Conservation (phyloP, 345 rosid species). For the Litchi chinensis region DNA sequence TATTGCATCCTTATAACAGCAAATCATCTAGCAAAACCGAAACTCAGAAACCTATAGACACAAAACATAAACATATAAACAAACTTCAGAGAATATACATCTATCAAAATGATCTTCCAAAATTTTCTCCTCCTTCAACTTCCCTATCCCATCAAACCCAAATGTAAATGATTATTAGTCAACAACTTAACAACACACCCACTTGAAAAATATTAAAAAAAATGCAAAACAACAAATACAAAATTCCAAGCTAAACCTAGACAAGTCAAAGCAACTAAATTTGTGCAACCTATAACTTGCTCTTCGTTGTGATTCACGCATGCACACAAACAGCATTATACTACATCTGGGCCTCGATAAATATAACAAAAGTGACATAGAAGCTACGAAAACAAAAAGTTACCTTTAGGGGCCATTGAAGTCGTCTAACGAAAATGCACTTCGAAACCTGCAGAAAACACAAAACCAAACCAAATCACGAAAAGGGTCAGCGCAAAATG, state of each 20-base stretch:
- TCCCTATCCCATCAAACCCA: background rate
- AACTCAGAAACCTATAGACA: background rate
- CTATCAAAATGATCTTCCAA: background rate
- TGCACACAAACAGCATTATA: background rate
- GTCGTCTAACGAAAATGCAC: background rate
- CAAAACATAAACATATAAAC: background rate
- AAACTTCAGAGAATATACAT: too few species aligned
- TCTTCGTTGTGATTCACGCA: background rate
- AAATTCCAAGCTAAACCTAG: background rate
- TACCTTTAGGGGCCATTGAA: slow-evolving; percentile 53
- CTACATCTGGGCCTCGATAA: background rate
- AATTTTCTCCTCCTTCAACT: background rate
- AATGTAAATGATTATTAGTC: background rate
- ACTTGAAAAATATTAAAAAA: background rate
- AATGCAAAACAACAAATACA: too few species aligned
- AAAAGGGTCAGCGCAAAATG: background rate
- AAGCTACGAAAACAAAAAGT: background rate
- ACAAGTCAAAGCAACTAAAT: background rate
- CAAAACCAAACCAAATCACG: background rate
- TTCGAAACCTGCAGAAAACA: slow-evolving; percentile 8
- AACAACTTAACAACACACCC: background rate
- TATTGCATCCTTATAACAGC: background rate
- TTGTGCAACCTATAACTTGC: background rate
- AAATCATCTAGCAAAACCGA: background rate
- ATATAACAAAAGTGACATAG: background rate